Percentiles rank a stretch among this genome's conserved stretches.
These are phyloP conservation scores for Artemisia annua DNA, from an alignment of 129 eudicot species.

Conservation along the genomic window DNA sequence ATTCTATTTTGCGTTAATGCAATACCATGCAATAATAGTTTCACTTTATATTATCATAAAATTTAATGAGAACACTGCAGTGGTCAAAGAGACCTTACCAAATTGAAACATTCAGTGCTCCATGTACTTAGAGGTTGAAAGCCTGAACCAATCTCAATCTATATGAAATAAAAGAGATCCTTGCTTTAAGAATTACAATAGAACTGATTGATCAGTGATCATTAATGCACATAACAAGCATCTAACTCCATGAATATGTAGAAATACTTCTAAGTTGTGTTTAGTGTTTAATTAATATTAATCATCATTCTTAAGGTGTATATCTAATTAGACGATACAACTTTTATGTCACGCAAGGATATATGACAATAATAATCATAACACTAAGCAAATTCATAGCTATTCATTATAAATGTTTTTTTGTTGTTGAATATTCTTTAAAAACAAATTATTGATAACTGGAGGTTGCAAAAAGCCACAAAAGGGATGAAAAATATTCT, in stretches of 20 bases:
- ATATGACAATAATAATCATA: too few species aligned
- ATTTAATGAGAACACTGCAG: background rate
- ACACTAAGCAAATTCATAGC: background rate
- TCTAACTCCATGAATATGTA: constrained; percentile 2
- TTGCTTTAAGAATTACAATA: background rate
- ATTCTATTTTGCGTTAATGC: constrained; percentile 6
- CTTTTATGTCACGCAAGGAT: too few species aligned
- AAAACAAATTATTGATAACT: background rate
- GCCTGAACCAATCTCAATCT: background rate
- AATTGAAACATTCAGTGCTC: background rate
- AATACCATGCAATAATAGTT: constrained; percentile 2
- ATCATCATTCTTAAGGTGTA: too few species aligned
- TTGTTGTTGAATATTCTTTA: too few species aligned
- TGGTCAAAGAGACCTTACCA: constrained; percentile 19
- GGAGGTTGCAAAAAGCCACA: background rate
- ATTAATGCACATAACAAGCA: constrained; percentile 12
- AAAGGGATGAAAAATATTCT: background rate
- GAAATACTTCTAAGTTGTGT: background rate
- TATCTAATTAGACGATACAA: too few species aligned
- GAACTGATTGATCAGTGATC: background rate
- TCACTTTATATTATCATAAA: background rate
- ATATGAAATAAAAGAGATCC: background rate
- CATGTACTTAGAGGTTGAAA: constrained; percentile 10
- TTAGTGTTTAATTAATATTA: too few species aligned
- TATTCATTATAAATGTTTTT: background rate